Evolutionary conservation across 306 rosid species (phyloP), one percentile per base, ranked within the genome.

Genomic region (Coriaria nepalensis): DNA sequence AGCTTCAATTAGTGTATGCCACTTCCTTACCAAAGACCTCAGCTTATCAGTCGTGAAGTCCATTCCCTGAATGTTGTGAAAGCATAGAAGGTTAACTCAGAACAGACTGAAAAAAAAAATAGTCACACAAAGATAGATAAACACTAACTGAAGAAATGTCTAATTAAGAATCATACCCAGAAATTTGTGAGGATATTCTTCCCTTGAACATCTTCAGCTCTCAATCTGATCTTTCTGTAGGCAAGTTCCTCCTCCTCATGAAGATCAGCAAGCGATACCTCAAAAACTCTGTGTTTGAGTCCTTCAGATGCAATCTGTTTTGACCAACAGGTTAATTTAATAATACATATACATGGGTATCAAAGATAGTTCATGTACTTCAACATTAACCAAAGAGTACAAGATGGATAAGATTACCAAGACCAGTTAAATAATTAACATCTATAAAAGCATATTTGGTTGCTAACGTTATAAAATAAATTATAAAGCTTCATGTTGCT

Each of bases 191-290:
- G 66, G 9, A 90, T 94, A 65, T 75, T 79, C 65, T 57, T 85
- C 14, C 95, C 98, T 52, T 90, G 95, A 49, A 90, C 85, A 65
- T 90, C 98, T 57, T 90, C 98, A 42, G 94, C 94, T 57, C 98
- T 85, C 83, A 90, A 62, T 33, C 96, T 50, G 53, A 90, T 79
- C 98, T 90, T 90, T 57, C 87, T 81, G 92, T 64, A 90, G 2
- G 98, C 79, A 10, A 85, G 92, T 35, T 90, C 95, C 65, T 90
- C 98, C n/a, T 85, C 98, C 0, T 67, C 81, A 69, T 90, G 96
- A 49, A 90, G 98, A 67, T 90, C 98, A 45, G 98, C 98, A 65
- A 90, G 41, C 4, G 98, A 85, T 54, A 82, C 43, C 81, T 85
- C 98, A 58, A 90, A 90, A 14, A 90, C 98, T 49, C 98, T 59